These are phyloP conservation scores for Tylopilus sp. DNA, from an alignment of 1,284 basidiomycete species.

Conservation along the genomic window DNA sequence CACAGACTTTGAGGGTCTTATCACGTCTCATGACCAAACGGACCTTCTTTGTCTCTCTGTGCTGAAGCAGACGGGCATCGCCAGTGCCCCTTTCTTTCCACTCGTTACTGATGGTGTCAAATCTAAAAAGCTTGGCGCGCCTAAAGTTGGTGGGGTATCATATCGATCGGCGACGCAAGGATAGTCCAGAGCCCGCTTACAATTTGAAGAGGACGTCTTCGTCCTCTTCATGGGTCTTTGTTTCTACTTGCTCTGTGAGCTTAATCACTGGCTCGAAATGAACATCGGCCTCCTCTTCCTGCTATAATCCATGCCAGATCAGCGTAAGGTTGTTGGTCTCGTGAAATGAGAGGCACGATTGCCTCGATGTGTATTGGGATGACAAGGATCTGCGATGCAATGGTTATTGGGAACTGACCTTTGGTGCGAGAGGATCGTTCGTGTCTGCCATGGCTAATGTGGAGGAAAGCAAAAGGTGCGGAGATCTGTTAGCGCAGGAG, in stretches of 20 bases:
- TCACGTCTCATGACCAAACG: constrained; percentile 99
- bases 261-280: constrained; percentile 97
- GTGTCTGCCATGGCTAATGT: constrained; percentile 54
- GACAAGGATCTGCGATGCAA: constrained; percentile 2
- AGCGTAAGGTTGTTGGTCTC: constrained; percentile 21
- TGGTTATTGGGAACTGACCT: constrained; percentile 43
- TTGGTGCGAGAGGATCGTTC: constrained; percentile 63
- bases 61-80: constrained; percentile 83
- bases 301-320: constrained; percentile 31
- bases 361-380: constrained; percentile 20
- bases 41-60: constrained; percentile 89
- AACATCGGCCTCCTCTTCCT: constrained; percentile 85
- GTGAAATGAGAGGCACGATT: constrained; percentile 31
- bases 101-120: constrained; percentile 76
- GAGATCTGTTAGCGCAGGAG: constrained; percentile 30
- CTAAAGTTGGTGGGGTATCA: constrained; percentile 41
- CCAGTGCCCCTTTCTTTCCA: constrained; percentile 98
- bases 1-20: constrained; percentile 99
- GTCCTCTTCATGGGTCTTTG: constrained; percentile 95
- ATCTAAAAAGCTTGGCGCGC: constrained; percentile 99
- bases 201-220: constrained; percentile 96
- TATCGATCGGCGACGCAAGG: constrained; percentile 15
- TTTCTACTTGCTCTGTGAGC: constrained; percentile 94
- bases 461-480: constrained; percentile 9
- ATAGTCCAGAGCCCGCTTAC: constrained; percentile 48